These are phyloP conservation scores for Spathaspora girioi DNA, from an alignment of 805 yeast genomes.

Conservation along the genomic window DNA sequence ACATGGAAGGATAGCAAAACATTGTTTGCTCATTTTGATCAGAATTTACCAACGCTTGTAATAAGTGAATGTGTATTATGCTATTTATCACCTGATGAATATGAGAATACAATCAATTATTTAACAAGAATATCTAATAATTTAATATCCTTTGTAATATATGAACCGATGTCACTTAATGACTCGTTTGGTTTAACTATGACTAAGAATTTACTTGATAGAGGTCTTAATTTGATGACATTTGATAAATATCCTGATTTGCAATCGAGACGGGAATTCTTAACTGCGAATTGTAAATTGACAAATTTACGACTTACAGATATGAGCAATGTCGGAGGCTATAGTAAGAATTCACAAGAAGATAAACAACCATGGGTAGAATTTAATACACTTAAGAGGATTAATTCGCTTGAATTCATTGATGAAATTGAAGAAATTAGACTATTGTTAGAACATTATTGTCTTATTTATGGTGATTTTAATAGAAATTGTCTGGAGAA, in stretches of 20 bases:
- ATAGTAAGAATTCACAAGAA: constrained; percentile 22
- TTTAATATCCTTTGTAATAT: constrained; percentile 40
- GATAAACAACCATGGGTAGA: constrained; percentile 38
- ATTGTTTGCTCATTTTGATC: constrained; percentile 20
- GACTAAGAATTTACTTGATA: constrained; percentile 52
- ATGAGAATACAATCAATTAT: constrained; percentile 41
- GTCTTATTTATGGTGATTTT: constrained; percentile 35
- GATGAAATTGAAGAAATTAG: constrained; percentile 75
- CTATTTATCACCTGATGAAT: constrained; percentile 52
- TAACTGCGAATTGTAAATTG: constrained; percentile 17
- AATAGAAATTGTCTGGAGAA: neutral
- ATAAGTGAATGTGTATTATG: constrained; percentile 77
- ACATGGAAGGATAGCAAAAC: constrained; percentile 12
- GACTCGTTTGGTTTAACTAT: constrained; percentile 68
- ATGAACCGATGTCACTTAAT: constrained; percentile 67
- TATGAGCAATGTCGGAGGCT: constrained; percentile 41
- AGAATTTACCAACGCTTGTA: constrained; percentile 51
- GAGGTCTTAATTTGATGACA: constrained; percentile 64
- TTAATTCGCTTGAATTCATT: constrained; percentile 56
- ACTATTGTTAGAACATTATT: constrained; percentile 60
- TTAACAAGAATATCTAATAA: constrained; percentile 26
- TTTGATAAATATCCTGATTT: constrained; percentile 50
- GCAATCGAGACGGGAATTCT: constrained; percentile 20
- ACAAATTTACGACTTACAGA: constrained; percentile 41
- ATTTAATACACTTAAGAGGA: constrained; percentile 36